phyloP scores from a whole-genome alignment of 2,329 filamentous ascomycete genomes.

The Pleomassaria siparia region DNA sequence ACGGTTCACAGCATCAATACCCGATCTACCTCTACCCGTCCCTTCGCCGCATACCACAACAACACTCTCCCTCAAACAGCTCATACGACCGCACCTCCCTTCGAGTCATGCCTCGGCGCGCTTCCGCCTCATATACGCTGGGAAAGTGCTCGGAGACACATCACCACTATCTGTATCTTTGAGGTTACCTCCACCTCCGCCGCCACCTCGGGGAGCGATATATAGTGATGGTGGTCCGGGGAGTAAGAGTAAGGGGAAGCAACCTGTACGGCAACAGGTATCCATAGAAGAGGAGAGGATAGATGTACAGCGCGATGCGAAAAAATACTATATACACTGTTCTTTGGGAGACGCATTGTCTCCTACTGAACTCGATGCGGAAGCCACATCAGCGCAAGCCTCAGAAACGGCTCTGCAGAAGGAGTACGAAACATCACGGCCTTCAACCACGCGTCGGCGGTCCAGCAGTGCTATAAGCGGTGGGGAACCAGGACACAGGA shows the following conservation, averaged over 20 bases:
- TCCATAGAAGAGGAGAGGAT: constrained; percentile 17
- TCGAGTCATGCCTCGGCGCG: constrained; percentile 64
- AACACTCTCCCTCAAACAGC: constrained; percentile 75
- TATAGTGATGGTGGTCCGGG: constrained; percentile 20
- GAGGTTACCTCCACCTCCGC: constrained; percentile 58
- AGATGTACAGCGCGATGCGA: constrained; percentile 29
- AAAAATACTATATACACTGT: constrained; percentile 86
- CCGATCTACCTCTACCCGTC: constrained; percentile 81
- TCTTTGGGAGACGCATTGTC: constrained; percentile 79
- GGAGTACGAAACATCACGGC: constrained; percentile 23
- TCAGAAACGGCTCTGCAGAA: constrained; percentile 44
- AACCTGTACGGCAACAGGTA: constrained; percentile 54
- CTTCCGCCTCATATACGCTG: constrained; percentile 86
- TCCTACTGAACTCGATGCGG: constrained; percentile 66
- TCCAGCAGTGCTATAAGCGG: constrained; percentile 16
- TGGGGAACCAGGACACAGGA: constrained; percentile 16
- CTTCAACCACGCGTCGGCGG: constrained; percentile 15
- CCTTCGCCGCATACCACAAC: constrained; percentile 68
- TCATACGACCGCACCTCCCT: constrained; percentile 73
- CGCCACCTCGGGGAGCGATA: constrained; percentile 28
- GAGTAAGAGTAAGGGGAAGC: constrained; percentile 67
- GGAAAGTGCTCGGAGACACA: constrained; percentile 78
- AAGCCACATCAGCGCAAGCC: constrained; percentile 53
- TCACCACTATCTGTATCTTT: constrained; percentile 69
- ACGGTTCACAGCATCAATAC: constrained; percentile 83